Conservation (phyloP, 495 filamentous ascomycete species). For the Trichoderma asperelloides region DNA sequence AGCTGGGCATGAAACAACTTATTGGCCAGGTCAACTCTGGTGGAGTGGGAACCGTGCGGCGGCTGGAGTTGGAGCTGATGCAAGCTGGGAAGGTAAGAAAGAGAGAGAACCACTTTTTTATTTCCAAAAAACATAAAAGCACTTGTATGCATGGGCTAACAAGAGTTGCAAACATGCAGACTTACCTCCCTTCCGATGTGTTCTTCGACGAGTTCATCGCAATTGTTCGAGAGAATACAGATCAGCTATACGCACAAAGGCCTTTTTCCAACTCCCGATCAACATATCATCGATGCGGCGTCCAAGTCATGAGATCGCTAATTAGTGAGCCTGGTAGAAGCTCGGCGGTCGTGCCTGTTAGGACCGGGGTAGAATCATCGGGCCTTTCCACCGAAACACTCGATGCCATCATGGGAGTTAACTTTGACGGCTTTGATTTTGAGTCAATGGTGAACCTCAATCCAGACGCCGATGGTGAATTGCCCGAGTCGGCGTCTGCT, state of each 20-base stretch:
- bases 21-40: constrained; percentile 22
- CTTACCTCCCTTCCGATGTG: constrained; percentile 19
- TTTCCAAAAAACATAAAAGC: constrained; percentile 11
- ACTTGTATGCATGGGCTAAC: constrained; percentile 10
- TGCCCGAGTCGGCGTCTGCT: neutral
- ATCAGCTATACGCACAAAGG: constrained; percentile 28
- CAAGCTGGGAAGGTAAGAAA: constrained; percentile 32
- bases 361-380: neutral
- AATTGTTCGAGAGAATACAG: constrained; percentile 24
- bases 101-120: neutral
- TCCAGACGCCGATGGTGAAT: neutral
- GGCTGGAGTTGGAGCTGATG: constrained; percentile 36
- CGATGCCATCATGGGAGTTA: neutral
- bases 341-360: neutral
- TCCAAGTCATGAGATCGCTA: constrained; percentile 28
- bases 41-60: constrained; percentile 26
- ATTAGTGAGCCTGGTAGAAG: constrained; percentile 11
- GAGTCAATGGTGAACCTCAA: neutral
- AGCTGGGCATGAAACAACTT: constrained; percentile 19
- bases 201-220: constrained; percentile 28
- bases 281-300: constrained; percentile 28
- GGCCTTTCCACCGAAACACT: neutral
- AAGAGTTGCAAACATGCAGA: constrained; percentile 15
- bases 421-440: neutral
- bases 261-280: constrained; percentile 21